Conservation (phyloP, 495 filamentous ascomycete species). For the Cairneyella variabilis region DNA sequence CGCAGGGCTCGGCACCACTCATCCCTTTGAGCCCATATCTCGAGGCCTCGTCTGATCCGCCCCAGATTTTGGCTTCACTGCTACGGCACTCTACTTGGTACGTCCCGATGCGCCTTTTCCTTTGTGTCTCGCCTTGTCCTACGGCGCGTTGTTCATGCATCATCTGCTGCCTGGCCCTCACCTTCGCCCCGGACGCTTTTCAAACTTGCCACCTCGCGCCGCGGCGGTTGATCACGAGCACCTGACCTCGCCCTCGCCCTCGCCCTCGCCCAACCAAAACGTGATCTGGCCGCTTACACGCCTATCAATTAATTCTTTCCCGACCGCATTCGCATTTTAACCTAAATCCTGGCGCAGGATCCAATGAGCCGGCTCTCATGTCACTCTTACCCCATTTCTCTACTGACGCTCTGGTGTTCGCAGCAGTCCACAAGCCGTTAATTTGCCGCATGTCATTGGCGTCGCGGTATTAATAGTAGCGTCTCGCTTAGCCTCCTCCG, state of each 20-base stretch:
- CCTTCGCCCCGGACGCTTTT: conserved; percentile 2
- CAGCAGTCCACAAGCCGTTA: too few species aligned
- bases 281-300: not conserved
- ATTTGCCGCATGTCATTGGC: too few species aligned
- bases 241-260: not conserved
- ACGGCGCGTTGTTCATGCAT: conserved; percentile 3
- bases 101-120: conserved; percentile 9
- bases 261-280: not conserved
- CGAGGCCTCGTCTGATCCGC: conserved; percentile 2
- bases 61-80: not conserved
- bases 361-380: not conserved
- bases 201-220: conserved; percentile 14
- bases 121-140: not conserved
- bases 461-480: too few species aligned
- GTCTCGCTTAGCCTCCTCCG: too few species aligned
- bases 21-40: not conserved
- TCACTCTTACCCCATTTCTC: not conserved
- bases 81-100: conserved; percentile 8
- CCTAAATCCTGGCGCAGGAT: not conserved
- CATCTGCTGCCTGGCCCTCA: not conserved
- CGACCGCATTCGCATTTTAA: not conserved
- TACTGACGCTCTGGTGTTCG: too few species aligned
- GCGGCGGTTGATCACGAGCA: too few species aligned
- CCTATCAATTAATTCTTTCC: not conserved
- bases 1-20: conserved; percentile 15